Evolutionary conservation across 2,329 filamentous ascomycete genomes (phyloP).

Genomic region (Aspergillus sp.): DNA sequence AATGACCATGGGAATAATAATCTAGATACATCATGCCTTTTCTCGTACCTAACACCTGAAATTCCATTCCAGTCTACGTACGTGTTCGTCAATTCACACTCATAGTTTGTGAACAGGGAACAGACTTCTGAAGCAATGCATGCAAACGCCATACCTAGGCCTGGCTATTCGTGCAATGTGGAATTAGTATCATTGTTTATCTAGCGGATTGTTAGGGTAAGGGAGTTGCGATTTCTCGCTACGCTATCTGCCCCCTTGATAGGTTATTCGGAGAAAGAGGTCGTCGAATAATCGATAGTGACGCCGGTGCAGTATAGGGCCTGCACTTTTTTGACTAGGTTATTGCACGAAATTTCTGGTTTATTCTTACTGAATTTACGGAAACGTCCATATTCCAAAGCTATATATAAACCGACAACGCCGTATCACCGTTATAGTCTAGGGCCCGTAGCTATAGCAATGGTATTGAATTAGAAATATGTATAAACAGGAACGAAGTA

Average conservation of each 20-base stretch:
- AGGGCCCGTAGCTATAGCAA: constrained; percentile 28
- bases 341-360: neutral
- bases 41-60: neutral
- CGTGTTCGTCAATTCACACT: neutral
- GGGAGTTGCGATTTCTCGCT: neutral
- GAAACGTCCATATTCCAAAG: neutral
- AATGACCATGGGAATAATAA: neutral
- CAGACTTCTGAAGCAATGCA: neutral
- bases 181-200: neutral
- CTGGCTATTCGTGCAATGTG: too few relatives aligned
- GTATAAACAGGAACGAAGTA: neutral
- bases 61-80: neutral
- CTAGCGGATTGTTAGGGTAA: neutral
- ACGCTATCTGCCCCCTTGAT: neutral
- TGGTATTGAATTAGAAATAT: constrained; percentile 23
- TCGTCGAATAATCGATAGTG: neutral
- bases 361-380: neutral
- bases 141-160: neutral
- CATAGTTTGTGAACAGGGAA: neutral
- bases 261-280: neutral
- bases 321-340: neutral
- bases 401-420: neutral
- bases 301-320: neutral
- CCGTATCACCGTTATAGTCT: constrained; percentile 24
- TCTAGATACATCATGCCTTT: neutral